Evolutionary conservation across 495 filamentous ascomycete species (phyloP).

Genomic region (Aspergillus cristatus): DNA sequence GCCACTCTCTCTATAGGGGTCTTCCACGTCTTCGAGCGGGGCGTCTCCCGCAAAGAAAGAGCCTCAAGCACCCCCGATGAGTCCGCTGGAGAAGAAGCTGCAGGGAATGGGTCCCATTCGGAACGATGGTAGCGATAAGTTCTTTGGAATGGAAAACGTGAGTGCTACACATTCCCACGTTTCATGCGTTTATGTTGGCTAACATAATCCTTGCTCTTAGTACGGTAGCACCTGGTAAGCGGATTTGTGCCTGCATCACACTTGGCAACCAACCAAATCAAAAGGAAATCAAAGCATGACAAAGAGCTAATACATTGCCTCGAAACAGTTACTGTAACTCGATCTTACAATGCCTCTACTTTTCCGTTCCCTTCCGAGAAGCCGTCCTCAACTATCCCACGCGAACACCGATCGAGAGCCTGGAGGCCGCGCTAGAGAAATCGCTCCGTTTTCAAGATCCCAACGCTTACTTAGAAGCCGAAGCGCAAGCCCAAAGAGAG

Average conservation of each 20-base stretch:
- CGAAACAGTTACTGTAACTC: slow-evolving; percentile 84
- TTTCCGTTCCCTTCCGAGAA: slow-evolving; percentile 90
- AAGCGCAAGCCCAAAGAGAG: slow-evolving; percentile 36
- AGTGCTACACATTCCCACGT: slow-evolving; percentile 21
- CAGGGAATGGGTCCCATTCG: slow-evolving; percentile 69
- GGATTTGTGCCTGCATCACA: neutral
- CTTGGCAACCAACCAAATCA: neutral
- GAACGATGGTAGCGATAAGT: slow-evolving; percentile 91
- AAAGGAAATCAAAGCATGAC: neutral
- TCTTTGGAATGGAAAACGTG: slow-evolving; percentile 97
- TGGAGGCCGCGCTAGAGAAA: slow-evolving; percentile 38
- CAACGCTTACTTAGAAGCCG: slow-evolving; percentile 30
- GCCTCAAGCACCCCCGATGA: slow-evolving; percentile 54
- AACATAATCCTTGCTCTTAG: slow-evolving; percentile 33
- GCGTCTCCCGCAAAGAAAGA: slow-evolving; percentile 59
- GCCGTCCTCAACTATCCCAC: slow-evolving; percentile 86
- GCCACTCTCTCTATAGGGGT: slow-evolving; percentile 20
- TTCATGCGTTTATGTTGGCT: slow-evolving; percentile 11
- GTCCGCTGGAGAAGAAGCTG: slow-evolving; percentile 75
- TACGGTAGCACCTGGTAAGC: slow-evolving; percentile 95
- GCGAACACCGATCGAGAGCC: slow-evolving; percentile 46
- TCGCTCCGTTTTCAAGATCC: slow-evolving; percentile 39
- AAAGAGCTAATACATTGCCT: slow-evolving; percentile 3
- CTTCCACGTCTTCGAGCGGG: slow-evolving; percentile 31
- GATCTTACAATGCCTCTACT: slow-evolving; percentile 93